Conservation (phyloP, 2,329 filamentous ascomycete genomes). For the Pseudocercospora fijiensis region DNA sequence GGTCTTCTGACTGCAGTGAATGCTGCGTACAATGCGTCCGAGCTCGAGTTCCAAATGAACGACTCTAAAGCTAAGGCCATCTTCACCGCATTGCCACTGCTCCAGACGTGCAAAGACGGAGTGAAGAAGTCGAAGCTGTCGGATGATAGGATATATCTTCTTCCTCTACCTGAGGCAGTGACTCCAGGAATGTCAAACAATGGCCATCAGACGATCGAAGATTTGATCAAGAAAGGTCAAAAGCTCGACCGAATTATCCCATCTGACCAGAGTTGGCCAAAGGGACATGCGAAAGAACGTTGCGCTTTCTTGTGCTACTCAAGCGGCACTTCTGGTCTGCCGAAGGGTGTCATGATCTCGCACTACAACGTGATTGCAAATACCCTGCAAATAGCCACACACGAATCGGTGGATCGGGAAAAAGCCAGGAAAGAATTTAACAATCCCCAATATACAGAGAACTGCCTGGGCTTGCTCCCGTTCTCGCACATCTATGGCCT, state of each 20-base stretch:
- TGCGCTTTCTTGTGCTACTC: slow-evolving; percentile 78
- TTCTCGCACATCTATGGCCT: slow-evolving; percentile 81
- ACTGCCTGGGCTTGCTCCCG: slow-evolving; percentile 68
- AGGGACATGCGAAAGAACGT: slow-evolving; percentile 65
- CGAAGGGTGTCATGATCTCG: slow-evolving; percentile 74
- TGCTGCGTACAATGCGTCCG: slow-evolving; percentile 67
- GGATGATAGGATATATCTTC: slow-evolving; percentile 63
- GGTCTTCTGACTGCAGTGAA: slow-evolving; percentile 74
- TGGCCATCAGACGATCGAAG: slow-evolving; percentile 63
- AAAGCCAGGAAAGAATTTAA: slow-evolving; percentile 18
- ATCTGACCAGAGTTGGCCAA: slow-evolving; percentile 56
- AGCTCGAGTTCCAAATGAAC: slow-evolving; percentile 70
- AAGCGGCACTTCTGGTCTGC: slow-evolving; percentile 74
- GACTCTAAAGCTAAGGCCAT: slow-evolving; percentile 67
- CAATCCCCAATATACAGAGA: slow-evolving; percentile 48
- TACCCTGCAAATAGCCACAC: slow-evolving; percentile 60
- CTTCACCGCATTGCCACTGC: slow-evolving; percentile 68
- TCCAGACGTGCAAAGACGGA: slow-evolving; percentile 64
- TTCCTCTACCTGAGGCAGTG: slow-evolving; percentile 62
- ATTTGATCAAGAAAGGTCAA: slow-evolving; percentile 63
- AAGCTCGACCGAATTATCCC: slow-evolving; percentile 53
- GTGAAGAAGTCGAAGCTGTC: slow-evolving; percentile 64
- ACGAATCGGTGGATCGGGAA: slow-evolving; percentile 49
- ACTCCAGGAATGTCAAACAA: slow-evolving; percentile 50
- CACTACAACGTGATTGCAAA: slow-evolving; percentile 79